These are phyloP conservation scores for Pythium aristosporum DNA, from an alignment of 352 stramenopile species.

Conservation along the genomic window DNA sequence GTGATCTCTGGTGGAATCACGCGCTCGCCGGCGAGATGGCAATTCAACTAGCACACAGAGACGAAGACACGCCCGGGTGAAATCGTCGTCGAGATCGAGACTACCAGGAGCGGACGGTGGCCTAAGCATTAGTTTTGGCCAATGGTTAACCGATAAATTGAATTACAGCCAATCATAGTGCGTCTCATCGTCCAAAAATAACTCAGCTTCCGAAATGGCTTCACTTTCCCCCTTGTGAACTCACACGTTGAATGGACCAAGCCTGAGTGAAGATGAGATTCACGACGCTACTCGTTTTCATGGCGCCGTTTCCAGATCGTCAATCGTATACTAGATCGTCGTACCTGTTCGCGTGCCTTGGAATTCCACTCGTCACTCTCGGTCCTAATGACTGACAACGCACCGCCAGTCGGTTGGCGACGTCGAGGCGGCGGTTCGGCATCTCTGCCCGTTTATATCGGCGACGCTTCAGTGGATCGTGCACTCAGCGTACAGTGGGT, in stretches of 20 bases:
- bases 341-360: too few relatives aligned
- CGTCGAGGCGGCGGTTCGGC: neutral
- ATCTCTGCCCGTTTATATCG: neutral
- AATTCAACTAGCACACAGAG: too few relatives aligned
- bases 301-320: too few relatives aligned
- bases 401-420: neutral
- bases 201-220: neutral
- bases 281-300: too few relatives aligned
- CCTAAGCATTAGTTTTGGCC: neutral
- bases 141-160: neutral
- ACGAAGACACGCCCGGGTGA: too few relatives aligned
- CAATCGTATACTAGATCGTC: too few relatives aligned
- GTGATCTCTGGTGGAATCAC: neutral
- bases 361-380: too few relatives aligned
- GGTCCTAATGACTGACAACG: neutral
- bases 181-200: neutral
- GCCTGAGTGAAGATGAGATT: too few relatives aligned
- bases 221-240: too few relatives aligned
- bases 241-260: too few relatives aligned
- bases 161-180: constrained; percentile 2
- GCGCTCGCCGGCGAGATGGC: neutral
- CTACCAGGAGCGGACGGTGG: neutral
- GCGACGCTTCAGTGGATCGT: neutral
- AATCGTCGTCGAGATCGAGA: too few relatives aligned
- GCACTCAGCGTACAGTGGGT: neutral